Base-by-base conservation (phyloP, 768 basidiomycete species). In the Termitomyces titanicus region DNA sequence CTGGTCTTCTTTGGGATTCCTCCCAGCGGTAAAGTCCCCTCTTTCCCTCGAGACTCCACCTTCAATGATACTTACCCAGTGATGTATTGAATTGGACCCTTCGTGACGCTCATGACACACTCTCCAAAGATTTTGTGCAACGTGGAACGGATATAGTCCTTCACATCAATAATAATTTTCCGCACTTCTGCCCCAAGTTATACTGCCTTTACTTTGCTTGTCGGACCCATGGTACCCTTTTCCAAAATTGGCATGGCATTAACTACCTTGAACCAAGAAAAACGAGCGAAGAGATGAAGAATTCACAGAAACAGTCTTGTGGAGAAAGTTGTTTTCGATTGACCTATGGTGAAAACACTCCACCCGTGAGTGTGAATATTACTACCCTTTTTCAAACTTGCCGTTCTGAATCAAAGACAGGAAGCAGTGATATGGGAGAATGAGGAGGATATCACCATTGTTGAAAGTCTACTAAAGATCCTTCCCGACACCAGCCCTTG, bases 401-500 rank as follows among this genome's bases (percentile, higher is more conserved):
- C 5, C 22, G 2, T 25, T 40, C 47, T 42, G 8, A 39, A 24
- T 39, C 2, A 7, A 38, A 22, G 8, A 24, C 40, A 70, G 67
- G 60, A 53, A 9, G 54, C 49, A 22, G 31, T 60, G 9, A 57
- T 64, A 45, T 73, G 71, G 73, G 56, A 65, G 9, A 59, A 65
- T 17, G 25, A 43, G 24, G 47, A 55, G 0, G 73, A 72, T 12
- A 34, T 57, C 5, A 61, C 62, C 3, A 57, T 64, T 2, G 64
- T 82, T 1, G 45, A 61, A 13, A 72, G 71, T 33, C 54, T 80
- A 0, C 63, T 84, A 10, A 71, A 69, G 13, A 60, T 80, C 27
- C 63, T 71, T 11, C 80, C 83, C 8, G 76, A 83, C 52, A 55
- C 74, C 20, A 58, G 64, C 17, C 81, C 82, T 0, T 85, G 84